phyloP scores from a whole-genome alignment of 352 stramenopile genomes.

The Vaucheria bursata region DNA sequence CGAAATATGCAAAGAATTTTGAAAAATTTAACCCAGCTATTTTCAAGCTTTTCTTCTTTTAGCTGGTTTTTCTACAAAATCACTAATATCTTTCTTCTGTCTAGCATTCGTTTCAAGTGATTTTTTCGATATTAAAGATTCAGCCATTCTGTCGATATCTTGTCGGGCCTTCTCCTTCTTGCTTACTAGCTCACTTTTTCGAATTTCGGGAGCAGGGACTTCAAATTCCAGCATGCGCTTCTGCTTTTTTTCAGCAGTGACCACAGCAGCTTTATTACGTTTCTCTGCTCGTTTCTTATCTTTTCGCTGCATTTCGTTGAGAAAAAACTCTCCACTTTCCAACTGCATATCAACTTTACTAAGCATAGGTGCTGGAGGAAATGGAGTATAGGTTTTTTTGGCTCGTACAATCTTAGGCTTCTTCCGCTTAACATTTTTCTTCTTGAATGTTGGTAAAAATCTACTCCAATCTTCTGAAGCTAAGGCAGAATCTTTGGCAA shows the following conservation, averaged over 20 bases:
- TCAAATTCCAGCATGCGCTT: background rate
- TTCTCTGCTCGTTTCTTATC: conserved; percentile 1
- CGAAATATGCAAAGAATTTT: no score
- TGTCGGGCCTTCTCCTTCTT: no score
- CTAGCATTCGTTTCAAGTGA: no score
- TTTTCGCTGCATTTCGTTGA: conserved; percentile 66
- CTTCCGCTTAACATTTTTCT: conserved; percentile 96
- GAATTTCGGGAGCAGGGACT: background rate
- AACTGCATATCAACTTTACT: conserved; percentile 97
- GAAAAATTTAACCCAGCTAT: no score
- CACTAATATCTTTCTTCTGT: no score
- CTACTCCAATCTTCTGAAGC: conserved; percentile 93
- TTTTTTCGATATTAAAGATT: no score
- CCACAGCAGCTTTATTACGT: background rate
- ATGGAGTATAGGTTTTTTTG: conserved; percentile 96
- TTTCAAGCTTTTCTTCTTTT: no score
- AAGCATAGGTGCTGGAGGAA: conserved; percentile 84
- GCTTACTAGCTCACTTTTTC: no score
- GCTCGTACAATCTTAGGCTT: conserved; percentile 66
- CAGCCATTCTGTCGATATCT: no score
- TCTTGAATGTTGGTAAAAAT: conserved; percentile 97
- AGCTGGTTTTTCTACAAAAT: no score
- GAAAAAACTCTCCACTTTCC: conserved; percentile 98
- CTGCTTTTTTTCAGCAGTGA: background rate
- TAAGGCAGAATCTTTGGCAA: conserved; percentile 95